Conservation (phyloP, 805 yeast species). For the Metschnikowia matae region DNA sequence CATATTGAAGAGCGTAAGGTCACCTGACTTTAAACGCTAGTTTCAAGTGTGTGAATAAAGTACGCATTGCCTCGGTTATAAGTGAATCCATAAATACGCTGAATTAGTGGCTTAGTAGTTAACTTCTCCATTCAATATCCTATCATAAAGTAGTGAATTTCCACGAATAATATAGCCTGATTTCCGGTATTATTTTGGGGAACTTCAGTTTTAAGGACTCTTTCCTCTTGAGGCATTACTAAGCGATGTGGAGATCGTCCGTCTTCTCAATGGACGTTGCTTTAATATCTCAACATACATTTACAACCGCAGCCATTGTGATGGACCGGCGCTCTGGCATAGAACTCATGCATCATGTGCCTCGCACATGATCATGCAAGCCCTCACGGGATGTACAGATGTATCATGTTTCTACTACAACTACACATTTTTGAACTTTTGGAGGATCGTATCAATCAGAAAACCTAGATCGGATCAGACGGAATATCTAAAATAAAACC, state of each 20-base stretch:
- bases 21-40: not conserved
- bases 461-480: no score
- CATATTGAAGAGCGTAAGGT: not conserved
- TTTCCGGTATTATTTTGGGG: not conserved
- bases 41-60: not conserved
- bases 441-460: no score
- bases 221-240: not conserved
- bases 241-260: not conserved
- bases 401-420: not conserved
- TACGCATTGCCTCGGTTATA: not conserved
- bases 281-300: not conserved
- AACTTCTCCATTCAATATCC: not conserved
- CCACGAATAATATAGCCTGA: not conserved
- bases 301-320: not conserved
- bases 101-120: not conserved
- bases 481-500: no score
- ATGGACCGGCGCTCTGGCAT: not conserved
- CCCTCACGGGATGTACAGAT: not conserved
- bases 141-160: not conserved
- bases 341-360: not conserved
- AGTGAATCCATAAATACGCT: not conserved
- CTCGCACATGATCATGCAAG: not conserved
- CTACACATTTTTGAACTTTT: not conserved
- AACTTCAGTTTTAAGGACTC: not conserved
- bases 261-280: not conserved